Percentiles rank a stretch among this genome's conserved stretches.
Conservation (phyloP, 495 filamentous ascomycete species). For the Cetradonia linearis region DNA sequence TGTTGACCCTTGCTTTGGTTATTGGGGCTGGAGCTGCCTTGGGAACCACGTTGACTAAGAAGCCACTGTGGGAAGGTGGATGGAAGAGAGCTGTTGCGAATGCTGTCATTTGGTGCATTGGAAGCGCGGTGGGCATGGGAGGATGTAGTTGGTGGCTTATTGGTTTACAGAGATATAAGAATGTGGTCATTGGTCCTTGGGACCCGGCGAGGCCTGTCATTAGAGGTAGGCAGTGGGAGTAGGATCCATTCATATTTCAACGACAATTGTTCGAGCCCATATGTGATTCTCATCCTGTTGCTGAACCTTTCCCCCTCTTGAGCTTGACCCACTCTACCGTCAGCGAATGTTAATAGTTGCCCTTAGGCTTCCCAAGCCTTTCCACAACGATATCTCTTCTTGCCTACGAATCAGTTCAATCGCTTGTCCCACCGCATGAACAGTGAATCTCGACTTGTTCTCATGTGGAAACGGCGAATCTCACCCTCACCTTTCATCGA, state of each 20-base stretch:
- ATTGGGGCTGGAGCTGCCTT: conserved; percentile 67
- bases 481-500: too few relatives aligned
- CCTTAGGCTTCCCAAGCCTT: too few relatives aligned
- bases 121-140: conserved; percentile 72
- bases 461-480: too few relatives aligned
- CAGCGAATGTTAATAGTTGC: too few relatives aligned
- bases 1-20: conserved; percentile 69
- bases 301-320: neutral
- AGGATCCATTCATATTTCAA: neutral
- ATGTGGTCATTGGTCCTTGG: conserved; percentile 96
- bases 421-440: too few relatives aligned
- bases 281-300: neutral
- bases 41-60: conserved; percentile 55
- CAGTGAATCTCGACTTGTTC: too few relatives aligned
- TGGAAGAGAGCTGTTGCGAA: conserved; percentile 65
- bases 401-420: too few relatives aligned
- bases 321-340: too few relatives aligned
- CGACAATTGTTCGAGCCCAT: neutral
- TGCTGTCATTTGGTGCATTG: conserved; percentile 58
- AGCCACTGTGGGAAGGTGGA: conserved; percentile 42
- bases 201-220: conserved; percentile 88
- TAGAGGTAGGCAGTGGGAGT: conserved; percentile 26
- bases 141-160: conserved; percentile 98
- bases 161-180: conserved; percentile 95
- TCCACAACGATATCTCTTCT: too few relatives aligned